phyloP scores from a whole-genome alignment of 2,329 filamentous ascomycete genomes.

The Chalara sp. region DNA sequence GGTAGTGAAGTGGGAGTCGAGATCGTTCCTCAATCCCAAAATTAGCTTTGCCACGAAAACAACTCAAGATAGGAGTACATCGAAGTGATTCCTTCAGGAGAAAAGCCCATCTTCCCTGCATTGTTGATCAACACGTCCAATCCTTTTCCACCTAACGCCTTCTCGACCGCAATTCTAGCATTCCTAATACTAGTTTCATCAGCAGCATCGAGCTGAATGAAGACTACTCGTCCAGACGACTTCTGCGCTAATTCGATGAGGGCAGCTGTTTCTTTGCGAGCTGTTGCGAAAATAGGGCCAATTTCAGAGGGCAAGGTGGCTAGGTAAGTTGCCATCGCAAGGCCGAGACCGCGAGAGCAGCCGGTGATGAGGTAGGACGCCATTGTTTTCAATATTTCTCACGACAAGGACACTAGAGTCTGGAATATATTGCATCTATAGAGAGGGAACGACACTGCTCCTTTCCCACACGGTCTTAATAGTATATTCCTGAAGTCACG shows the following conservation, averaged over 20 bases:
- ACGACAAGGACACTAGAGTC: too few species aligned
- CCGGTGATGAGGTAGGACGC: constrained; percentile 24
- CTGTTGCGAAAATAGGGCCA: constrained; percentile 33
- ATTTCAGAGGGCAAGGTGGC: constrained; percentile 21
- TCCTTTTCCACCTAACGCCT: constrained; percentile 28
- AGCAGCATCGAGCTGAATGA: constrained; percentile 32
- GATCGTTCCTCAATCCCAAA: too few species aligned
- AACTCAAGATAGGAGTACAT: too few species aligned
- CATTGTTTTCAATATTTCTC: not conserved
- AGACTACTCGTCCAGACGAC: constrained; percentile 28
- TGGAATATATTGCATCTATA: too few species aligned
- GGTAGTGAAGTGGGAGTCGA: too few species aligned
- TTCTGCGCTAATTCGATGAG: constrained; percentile 29
- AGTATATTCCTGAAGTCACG: too few species aligned
- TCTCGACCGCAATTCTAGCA: constrained; percentile 28
- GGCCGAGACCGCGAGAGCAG: constrained; percentile 28
- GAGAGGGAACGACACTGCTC: too few species aligned
- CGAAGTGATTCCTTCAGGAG: constrained; percentile 12
- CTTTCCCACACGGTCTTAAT: too few species aligned
- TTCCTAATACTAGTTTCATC: constrained; percentile 26
- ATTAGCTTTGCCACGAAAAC: too few species aligned
- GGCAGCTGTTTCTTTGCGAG: constrained; percentile 27
- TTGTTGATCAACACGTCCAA: constrained; percentile 42
- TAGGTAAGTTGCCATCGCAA: constrained; percentile 24
- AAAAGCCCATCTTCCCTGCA: constrained; percentile 34